Percentiles rank a stretch among this genome's conserved stretches.
Conservation (phyloP, 2,329 filamentous ascomycete species). For the Teratosphaeria destructans region DNA sequence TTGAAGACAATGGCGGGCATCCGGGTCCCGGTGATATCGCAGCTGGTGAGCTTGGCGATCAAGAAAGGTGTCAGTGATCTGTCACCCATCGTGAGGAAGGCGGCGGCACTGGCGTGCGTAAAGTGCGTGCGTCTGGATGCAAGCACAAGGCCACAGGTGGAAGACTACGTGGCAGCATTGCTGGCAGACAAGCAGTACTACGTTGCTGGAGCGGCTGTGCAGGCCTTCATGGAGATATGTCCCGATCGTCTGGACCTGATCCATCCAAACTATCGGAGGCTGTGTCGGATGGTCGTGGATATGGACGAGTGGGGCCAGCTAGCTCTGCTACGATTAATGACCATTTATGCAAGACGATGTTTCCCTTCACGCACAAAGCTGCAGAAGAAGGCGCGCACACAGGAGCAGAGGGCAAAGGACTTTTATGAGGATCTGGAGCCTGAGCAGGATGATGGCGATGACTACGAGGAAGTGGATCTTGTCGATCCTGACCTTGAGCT, state of each 20-base stretch:
- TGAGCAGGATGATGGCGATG: slow-evolving; percentile 34
- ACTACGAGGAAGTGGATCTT: slow-evolving; percentile 47
- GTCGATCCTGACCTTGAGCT: slow-evolving; percentile 75
- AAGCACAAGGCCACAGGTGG: slow-evolving; percentile 68
- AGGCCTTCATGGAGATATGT: slow-evolving; percentile 80
- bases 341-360: slow-evolving; percentile 72
- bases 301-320: slow-evolving; percentile 99
- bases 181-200: slow-evolving; percentile 90
- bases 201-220: slow-evolving; percentile 87
- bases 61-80: slow-evolving; percentile 90
- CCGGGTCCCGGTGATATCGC: slow-evolving; percentile 91
- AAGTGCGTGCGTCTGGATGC: slow-evolving; percentile 93
- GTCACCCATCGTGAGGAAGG: slow-evolving; percentile 86
- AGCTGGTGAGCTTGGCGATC: slow-evolving; percentile 92
- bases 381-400: slow-evolving; percentile 39
- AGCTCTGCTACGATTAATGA: slow-evolving; percentile 70
- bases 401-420: slow-evolving; percentile 37
- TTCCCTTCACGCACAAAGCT: slow-evolving; percentile 63
- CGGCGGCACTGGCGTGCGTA: slow-evolving; percentile 84
- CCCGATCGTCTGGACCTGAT: slow-evolving; percentile 80
- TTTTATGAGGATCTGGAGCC: slow-evolving; percentile 66
- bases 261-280: slow-evolving; percentile 74
- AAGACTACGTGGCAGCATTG: slow-evolving; percentile 68
- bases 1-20: slow-evolving; percentile 96
- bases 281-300: slow-evolving; percentile 86